These are phyloP conservation scores for Luffa acutangula DNA, from an alignment of 306 rosid genomes.

Conservation along the genomic window DNA sequence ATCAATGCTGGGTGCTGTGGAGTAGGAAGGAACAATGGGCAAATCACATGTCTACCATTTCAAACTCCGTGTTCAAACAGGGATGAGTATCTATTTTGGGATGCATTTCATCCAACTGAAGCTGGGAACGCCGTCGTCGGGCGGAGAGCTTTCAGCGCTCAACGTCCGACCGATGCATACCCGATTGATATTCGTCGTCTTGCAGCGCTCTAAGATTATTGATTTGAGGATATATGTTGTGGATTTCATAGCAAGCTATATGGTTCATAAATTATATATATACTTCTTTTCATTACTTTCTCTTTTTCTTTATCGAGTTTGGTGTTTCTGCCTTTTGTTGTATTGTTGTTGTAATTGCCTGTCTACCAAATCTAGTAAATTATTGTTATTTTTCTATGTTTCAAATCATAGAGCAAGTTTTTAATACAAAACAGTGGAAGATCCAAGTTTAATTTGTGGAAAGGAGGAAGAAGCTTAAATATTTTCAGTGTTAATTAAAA, in stretches of 20 bases:
- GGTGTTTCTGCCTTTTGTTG: not conserved
- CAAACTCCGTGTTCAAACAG: constrained; percentile 80
- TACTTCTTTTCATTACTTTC: not conserved
- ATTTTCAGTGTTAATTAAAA: no score
- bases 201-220: constrained; percentile 24
- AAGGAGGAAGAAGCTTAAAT: no score
- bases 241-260: not conserved
- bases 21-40: constrained; percentile 90
- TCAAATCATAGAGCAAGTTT: not conserved
- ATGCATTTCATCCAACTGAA: constrained; percentile 91
- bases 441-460: no score
- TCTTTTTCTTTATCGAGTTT: not conserved
- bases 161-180: constrained; percentile 75
- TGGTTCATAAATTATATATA: constrained; percentile 1
- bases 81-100: constrained; percentile 64
- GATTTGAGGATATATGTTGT: not conserved
- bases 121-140: constrained; percentile 49
- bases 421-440: not conserved
- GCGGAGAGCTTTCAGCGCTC: constrained; percentile 59
- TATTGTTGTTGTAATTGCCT: not conserved
- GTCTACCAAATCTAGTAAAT: not conserved
- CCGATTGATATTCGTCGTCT: constrained; percentile 62
- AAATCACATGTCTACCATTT: constrained; percentile 64
- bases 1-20: constrained; percentile 83
- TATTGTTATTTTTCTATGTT: not conserved